phyloP scores from a whole-genome alignment of 352 stramenopile species.

The Phytopythium sindhum region DNA sequence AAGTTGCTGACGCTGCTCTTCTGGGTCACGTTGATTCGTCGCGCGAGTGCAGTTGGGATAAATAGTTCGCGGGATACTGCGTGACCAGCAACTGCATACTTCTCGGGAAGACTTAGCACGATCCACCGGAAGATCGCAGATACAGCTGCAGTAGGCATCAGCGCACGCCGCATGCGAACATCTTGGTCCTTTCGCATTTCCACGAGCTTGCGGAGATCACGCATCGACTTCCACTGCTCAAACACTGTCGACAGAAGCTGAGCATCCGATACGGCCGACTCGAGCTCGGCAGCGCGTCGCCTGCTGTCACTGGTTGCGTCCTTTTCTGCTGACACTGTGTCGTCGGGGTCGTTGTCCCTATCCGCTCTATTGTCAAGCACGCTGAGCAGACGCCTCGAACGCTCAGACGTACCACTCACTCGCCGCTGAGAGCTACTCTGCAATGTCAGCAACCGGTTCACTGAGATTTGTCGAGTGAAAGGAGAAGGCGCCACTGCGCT shows the following conservation, averaged over 20 bases:
- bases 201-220: conserved; percentile 28
- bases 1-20: conserved; percentile 3
- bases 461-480: neutral
- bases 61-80: conserved; percentile 30
- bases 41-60: neutral
- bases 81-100: conserved; percentile 20
- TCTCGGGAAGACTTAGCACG: conserved; percentile 24
- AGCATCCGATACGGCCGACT: conserved; percentile 5
- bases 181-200: conserved; percentile 22
- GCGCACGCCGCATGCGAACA: conserved; percentile 14
- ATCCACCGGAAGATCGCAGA: conserved; percentile 50
- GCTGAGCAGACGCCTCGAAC: neutral
- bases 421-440: neutral
- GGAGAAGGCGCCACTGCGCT: neutral
- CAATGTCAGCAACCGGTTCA: neutral
- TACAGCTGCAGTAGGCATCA: conserved; percentile 11
- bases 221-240: conserved; percentile 42
- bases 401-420: neutral
- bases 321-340: neutral
- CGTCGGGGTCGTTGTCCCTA: neutral
- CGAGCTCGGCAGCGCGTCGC: neutral
- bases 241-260: conserved; percentile 36
- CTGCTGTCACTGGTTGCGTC: neutral
- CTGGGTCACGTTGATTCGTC: conserved; percentile 1
- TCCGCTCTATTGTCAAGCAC: neutral